A percentile compares a stretch with the other conserved stretches of the same genome.
These are phyloP conservation scores for Medicago truncatula DNA, from an alignment of 306 rosid species.

Conservation along the genomic window MtrunA17r5.0-ANR NC_053045.1:43639501-43640000, in stretches of 20 bases:
- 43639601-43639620: conserved; percentile 63
- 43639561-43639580: conserved; percentile 81
- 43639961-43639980: conserved; percentile 51
- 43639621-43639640: conserved; percentile 90
- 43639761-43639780: conserved; percentile 90
- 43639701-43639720: conserved; percentile 78
- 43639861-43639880: background rate
- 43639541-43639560: conserved; percentile 66
- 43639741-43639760: conserved; percentile 84
- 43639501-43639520: conserved; percentile 73
- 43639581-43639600: conserved; percentile 66
- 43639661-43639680: conserved; percentile 85
- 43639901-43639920: background rate
- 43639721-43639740: conserved; percentile 87
- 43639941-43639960: conserved; percentile 79
- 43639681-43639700: conserved; percentile 86
- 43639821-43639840: conserved; percentile 76
- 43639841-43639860: conserved; percentile 75
- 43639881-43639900: background rate
- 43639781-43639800: conserved; percentile 89
- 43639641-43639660: conserved; percentile 86
- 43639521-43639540: conserved; percentile 73
- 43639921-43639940: conserved; percentile 45
- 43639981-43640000: conserved; percentile 22
- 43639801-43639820: conserved; percentile 94